A percentile compares a stretch with the other conserved stretches of the same genome.
Evolutionary conservation across 2,329 filamentous ascomycete genomes (phyloP).

Genomic region (Penicillium sp.): DNA sequence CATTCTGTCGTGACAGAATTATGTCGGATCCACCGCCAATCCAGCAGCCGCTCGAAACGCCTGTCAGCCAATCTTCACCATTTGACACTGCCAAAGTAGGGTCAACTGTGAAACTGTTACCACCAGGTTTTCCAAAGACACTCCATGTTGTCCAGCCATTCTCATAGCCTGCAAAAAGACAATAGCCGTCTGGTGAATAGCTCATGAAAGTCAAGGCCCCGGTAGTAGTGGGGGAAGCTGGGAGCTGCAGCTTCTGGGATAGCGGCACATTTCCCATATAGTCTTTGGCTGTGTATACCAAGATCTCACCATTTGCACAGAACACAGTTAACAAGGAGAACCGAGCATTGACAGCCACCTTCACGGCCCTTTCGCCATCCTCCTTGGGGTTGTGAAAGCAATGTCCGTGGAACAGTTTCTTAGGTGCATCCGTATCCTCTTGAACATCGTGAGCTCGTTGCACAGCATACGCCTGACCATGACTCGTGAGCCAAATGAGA

Average conservation of each 20-base stretch:
- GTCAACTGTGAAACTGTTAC: slow-evolving; percentile 76
- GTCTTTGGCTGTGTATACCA: slow-evolving; percentile 89
- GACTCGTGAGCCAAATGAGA: slow-evolving; percentile 84
- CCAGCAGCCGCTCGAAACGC: slow-evolving; percentile 77
- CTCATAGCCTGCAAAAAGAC: slow-evolving; percentile 88
- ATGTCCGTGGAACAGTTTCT: slow-evolving; percentile 80
- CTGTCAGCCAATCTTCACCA: slow-evolving; percentile 79
- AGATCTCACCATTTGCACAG: slow-evolving; percentile 73
- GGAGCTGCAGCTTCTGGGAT: slow-evolving; percentile 73
- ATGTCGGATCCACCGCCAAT: slow-evolving; percentile 84
- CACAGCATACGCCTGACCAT: slow-evolving; percentile 86
- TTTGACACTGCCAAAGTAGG: slow-evolving; percentile 62
- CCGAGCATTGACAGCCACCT: slow-evolving; percentile 83
- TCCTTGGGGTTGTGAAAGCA: slow-evolving; percentile 77
- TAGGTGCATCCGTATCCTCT: slow-evolving; percentile 49
- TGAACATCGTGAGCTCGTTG: slow-evolving; percentile 59
- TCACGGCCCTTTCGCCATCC: slow-evolving; percentile 61
- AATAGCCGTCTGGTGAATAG: slow-evolving; percentile 95
- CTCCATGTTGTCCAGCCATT: slow-evolving; percentile 96
- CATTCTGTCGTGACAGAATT: slow-evolving; percentile 66
- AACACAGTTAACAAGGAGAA: slow-evolving; percentile 92
- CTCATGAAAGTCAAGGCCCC: slow-evolving; percentile 71
- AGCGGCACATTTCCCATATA: slow-evolving; percentile 88
- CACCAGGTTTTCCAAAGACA: slow-evolving; percentile 88
- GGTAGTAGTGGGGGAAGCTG: slow-evolving; percentile 64